These are phyloP conservation scores for Ceratobasidium theobromae DNA, from an alignment of 1,284 basidiomycete genomes.

Conservation along the genomic window DNA sequence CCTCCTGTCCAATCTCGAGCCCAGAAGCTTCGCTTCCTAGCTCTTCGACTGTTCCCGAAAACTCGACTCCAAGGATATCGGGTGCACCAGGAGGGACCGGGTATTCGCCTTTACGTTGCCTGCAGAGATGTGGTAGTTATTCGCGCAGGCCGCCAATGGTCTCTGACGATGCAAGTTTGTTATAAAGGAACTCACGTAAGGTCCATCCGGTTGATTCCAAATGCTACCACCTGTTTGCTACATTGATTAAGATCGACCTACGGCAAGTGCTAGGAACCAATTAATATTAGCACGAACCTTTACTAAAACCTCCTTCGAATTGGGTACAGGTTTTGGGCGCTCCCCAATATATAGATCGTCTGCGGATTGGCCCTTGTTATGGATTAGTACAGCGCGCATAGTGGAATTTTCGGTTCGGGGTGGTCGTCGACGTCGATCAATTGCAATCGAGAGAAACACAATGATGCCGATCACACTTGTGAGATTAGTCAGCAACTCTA, in stretches of 20 bases:
- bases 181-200: slow-evolving; percentile 61
- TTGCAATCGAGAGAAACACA: too few species aligned
- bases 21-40: slow-evolving; percentile 56
- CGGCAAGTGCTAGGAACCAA: background rate
- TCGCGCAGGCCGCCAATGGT: too few species aligned
- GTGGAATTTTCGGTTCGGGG: slow-evolving; percentile 33
- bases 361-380: slow-evolving; percentile 73
- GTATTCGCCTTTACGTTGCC: slow-evolving; percentile 63
- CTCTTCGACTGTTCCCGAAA: slow-evolving; percentile 71
- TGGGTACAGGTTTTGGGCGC: slow-evolving; percentile 57
- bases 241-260: background rate
- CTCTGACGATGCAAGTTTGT: too few species aligned
- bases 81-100: slow-evolving; percentile 77
- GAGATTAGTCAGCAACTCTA: too few species aligned
- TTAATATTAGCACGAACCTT: slow-evolving; percentile 51
- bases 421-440: too few species aligned
- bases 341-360: slow-evolving; percentile 77
- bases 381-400: slow-evolving; percentile 85
- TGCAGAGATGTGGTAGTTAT: background rate
- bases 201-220: slow-evolving; percentile 90
- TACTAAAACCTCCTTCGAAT: slow-evolving; percentile 69
- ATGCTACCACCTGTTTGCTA: slow-evolving; percentile 41
- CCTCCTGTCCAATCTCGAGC: slow-evolving; percentile 80
- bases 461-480: too few species aligned
- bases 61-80: slow-evolving; percentile 87